Evolutionary conservation across 2,329 filamentous ascomycete species (phyloP).

Genomic region (Dothistroma septosporum): DNA sequence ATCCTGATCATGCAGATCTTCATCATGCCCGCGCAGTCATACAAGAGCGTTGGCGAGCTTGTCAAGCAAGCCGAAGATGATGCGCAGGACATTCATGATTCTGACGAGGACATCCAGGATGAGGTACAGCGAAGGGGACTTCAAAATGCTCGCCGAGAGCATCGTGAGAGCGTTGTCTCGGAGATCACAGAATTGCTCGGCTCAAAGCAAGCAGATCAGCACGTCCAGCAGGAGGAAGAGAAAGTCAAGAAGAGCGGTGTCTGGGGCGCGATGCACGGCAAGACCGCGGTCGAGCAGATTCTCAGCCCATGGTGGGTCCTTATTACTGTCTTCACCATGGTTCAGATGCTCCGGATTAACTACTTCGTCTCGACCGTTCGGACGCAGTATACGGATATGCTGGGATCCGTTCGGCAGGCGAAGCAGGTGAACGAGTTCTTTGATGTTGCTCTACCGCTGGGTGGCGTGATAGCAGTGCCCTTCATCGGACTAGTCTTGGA

Average conservation of each 20-base stretch:
- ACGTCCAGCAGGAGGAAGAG: conserved; percentile 52
- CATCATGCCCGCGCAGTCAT: conserved; percentile 46
- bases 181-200: conserved; percentile 73
- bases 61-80: conserved; percentile 64
- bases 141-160: conserved; percentile 49
- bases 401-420: conserved; percentile 59
- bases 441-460: conserved; percentile 76
- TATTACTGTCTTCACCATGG: conserved; percentile 71
- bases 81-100: conserved; percentile 44
- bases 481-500: conserved; percentile 81
- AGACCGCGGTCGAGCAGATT: conserved; percentile 68
- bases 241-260: conserved; percentile 70
- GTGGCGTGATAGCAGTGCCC: conserved; percentile 78
- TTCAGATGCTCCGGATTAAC: conserved; percentile 65
- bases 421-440: conserved; percentile 76
- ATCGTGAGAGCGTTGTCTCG: conserved; percentile 59
- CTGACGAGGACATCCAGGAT: conserved; percentile 52
- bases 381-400: conserved; percentile 73
- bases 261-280: conserved; percentile 79
- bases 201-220: conserved; percentile 55
- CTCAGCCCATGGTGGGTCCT: conserved; percentile 77
- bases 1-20: conserved; percentile 43
- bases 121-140: conserved; percentile 54
- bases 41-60: conserved; percentile 67
- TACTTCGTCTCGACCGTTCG: conserved; percentile 87